These are phyloP conservation scores for Gonium pectorale DNA, from an alignment of 139 green algal species.

Conservation along the genomic window DNA sequence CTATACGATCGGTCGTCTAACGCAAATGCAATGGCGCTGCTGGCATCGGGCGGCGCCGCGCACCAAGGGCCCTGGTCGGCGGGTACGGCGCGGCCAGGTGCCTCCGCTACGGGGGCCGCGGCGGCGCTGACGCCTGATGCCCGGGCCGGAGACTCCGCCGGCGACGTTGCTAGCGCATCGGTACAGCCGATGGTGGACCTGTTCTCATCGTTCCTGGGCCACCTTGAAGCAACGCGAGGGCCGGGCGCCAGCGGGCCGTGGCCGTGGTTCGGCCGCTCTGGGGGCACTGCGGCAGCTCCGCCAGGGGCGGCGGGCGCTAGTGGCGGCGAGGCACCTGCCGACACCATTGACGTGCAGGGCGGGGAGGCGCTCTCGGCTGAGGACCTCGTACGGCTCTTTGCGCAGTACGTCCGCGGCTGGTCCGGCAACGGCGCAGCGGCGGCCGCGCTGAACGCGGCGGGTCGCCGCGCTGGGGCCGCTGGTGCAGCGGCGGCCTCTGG, in stretches of 20 bases:
- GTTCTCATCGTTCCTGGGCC: slow-evolving; percentile 48
- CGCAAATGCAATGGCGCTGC: no score
- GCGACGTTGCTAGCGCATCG: neutral
- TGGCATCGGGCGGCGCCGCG: neutral
- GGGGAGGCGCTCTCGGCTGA: neutral
- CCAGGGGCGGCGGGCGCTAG: neutral
- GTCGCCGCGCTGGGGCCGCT: neutral
- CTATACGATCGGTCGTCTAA: slow-evolving; percentile 24
- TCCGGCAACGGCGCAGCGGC: neutral
- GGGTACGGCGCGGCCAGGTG: neutral
- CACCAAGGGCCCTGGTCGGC: neutral
- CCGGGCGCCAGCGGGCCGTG: neutral
- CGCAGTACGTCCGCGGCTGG: slow-evolving; percentile 11
- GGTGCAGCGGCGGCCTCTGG: neutral
- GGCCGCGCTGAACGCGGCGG: neutral
- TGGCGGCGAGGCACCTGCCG: no score
- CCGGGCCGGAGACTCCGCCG: neutral
- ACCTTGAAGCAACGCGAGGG: neutral
- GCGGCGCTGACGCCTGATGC: neutral
- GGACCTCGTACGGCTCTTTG: slow-evolving; percentile 43
- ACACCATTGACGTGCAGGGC: no score
- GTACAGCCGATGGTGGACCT: slow-evolving; percentile 43
- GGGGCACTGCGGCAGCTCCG: neutral
- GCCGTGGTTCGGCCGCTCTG: neutral
- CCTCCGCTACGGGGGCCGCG: neutral